Base-by-base conservation (phyloP, 352 stramenopile genomes). In the Globisporangium spinosum region DNA sequence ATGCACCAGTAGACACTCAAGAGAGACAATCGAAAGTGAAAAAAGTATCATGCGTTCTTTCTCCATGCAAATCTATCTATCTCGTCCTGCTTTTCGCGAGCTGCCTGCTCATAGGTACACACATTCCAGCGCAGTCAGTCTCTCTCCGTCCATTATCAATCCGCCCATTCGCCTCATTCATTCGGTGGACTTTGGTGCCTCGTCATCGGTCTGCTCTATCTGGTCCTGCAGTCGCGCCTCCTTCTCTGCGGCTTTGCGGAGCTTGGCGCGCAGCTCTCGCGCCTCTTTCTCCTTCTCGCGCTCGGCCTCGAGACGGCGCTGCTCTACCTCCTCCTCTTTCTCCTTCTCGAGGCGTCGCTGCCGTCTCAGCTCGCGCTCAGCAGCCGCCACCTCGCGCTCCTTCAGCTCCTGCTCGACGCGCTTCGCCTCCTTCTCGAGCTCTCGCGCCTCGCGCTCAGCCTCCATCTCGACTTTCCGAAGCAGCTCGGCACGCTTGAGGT, bases 401-500 rank as follows among this genome's bases (percentile, higher is more conserved):
- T 88, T 61, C 56, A 86, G 73, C 62, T 92, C 79, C 7, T 75
- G 77, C 17, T 83, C 80, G 12, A 81, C 55, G 0, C 79, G 76
- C 35, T 81, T 76, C 8, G 74, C 69, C 57, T 94, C 82, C 0
- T 74, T 76, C 34, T 90, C 82, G 15, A 76, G 66, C 65, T 90
- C 80, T 5, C 85, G 73, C 6, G 64, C 38, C 57, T 89, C 81
- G 3, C 80, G 85, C 64, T 89, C 81, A 20, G 79, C 82, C 55
- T 91, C 83, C 23, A 77, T 68, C 58, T 92, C 86, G 3, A 91
- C 84, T 70, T 86, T 89, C 9, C 68, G 75, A 55, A 94, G 68
- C 47, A 92, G 68, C 73, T 94, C 86, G 0, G 78, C 73, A 6
- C 86, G 82, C 65, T 89, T 91, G 60, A 90, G 64, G 53, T 91